phyloP scores from a whole-genome alignment of 1,284 basidiomycete species.

The Cutaneotrichosporon mucoides region DNA sequence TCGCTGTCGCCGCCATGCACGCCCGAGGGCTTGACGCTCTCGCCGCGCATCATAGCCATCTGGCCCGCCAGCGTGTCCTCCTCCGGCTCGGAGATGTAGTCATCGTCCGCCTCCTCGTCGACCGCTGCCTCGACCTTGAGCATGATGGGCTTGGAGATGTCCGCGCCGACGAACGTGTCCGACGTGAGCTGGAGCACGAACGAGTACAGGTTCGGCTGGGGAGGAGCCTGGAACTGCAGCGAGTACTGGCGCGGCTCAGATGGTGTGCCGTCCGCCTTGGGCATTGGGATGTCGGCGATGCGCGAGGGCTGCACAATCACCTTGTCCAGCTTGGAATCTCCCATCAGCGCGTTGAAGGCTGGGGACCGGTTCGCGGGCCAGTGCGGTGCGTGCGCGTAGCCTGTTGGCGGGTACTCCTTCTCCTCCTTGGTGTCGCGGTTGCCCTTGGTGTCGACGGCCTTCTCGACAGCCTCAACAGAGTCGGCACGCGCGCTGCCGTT shows the following conservation, averaged over 20 bases:
- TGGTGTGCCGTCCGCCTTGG: constrained; percentile 55
- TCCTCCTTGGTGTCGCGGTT: constrained; percentile 33
- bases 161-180: constrained; percentile 84
- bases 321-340: constrained; percentile 83
- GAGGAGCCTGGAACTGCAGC: constrained; percentile 92
- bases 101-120: constrained; percentile 58
- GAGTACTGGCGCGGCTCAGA: constrained; percentile 76
- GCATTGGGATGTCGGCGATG: constrained; percentile 73
- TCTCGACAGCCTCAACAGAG: constrained; percentile 24
- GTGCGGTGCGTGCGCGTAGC: constrained; percentile 82
- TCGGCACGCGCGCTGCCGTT: constrained; percentile 20
- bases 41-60: constrained; percentile 96
- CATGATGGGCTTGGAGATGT: constrained; percentile 66
- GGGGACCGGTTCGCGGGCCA: constrained; percentile 85
- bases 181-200: constrained; percentile 83
- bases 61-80: constrained; percentile 94
- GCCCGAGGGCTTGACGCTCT: constrained; percentile 65
- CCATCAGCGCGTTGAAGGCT: constrained; percentile 85
- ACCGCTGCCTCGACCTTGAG: constrained; percentile 75
- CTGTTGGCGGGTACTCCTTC: constrained; percentile 60
- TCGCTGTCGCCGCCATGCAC: constrained; percentile 52
- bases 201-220: constrained; percentile 74
- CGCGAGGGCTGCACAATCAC: constrained; percentile 87
- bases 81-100: constrained; percentile 93
- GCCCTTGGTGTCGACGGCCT: constrained; percentile 5